Percentiles rank a stretch among this genome's conserved stretches.
These are phyloP conservation scores for Annona squamosa DNA, from an alignment of 164 flowering plant species.

Conservation along the genomic window DNA sequence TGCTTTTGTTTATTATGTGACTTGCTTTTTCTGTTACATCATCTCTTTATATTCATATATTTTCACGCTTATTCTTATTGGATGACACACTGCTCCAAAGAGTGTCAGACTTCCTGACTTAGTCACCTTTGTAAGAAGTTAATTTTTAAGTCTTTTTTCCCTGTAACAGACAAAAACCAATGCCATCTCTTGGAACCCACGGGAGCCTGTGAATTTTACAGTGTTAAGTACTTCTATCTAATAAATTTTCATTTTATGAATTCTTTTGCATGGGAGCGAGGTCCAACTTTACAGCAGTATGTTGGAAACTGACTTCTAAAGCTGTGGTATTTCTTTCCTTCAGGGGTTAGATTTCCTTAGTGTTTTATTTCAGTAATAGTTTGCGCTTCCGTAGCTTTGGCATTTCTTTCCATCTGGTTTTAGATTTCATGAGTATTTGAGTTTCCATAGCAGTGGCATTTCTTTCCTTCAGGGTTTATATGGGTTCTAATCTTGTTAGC, in stretches of 20 bases:
- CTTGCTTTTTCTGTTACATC: background rate
- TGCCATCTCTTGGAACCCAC: conserved; percentile 92
- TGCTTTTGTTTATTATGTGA: background rate
- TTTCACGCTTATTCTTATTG: background rate
- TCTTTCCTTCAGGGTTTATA: no score
- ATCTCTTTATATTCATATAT: background rate
- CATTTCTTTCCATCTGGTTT: background rate
- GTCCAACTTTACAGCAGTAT: background rate
- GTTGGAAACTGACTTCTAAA: no score
- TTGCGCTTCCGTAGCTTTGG: background rate
- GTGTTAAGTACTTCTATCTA: conserved; percentile 46
- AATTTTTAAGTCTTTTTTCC: conserved; percentile 1
- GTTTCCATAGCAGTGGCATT: no score
- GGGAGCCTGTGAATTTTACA: conserved; percentile 97
- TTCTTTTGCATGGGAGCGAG: background rate
- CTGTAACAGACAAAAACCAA: conserved; percentile 77
- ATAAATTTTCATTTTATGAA: background rate
- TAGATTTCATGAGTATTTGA: background rate
- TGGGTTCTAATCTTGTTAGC: no score
- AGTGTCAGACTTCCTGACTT: background rate
- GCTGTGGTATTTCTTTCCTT: no score
- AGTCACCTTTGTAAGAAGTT: background rate
- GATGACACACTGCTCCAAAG: background rate
- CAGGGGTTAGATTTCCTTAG: no score
- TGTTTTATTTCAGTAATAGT: no score